These are phyloP conservation scores for Talaromyces wortmannii DNA, from an alignment of 495 filamentous ascomycete genomes.

Conservation along the genomic window DNA sequence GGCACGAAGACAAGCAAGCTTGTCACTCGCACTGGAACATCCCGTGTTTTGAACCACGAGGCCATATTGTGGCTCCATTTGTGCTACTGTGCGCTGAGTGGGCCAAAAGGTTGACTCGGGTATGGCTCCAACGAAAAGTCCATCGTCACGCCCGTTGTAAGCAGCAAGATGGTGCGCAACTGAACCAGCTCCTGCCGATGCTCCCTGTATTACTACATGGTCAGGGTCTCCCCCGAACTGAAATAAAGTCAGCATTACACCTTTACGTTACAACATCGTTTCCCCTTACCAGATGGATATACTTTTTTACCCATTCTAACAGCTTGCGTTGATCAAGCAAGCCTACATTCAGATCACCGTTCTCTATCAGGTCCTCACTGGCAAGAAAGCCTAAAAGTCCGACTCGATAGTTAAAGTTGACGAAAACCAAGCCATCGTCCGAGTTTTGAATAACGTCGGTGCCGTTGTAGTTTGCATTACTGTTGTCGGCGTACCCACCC, in stretches of 20 bases:
- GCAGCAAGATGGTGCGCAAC: slow-evolving; percentile 59
- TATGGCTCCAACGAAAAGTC: slow-evolving; percentile 52
- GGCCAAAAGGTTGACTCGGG: slow-evolving; percentile 59
- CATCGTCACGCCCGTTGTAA: slow-evolving; percentile 42
- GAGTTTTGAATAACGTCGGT: slow-evolving; percentile 48
- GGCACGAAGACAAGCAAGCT: slow-evolving; percentile 49
- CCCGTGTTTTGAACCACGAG: slow-evolving; percentile 32
- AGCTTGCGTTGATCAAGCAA: slow-evolving; percentile 59
- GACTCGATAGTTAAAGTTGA: slow-evolving; percentile 75
- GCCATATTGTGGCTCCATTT: slow-evolving; percentile 57
- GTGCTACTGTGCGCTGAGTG: slow-evolving; percentile 45
- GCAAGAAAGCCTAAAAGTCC: slow-evolving; percentile 56
- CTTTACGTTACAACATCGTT: neutral
- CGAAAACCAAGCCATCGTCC: slow-evolving; percentile 47
- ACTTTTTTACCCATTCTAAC: slow-evolving; percentile 55
- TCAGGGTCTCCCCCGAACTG: slow-evolving; percentile 64
- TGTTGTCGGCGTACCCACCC: slow-evolving; percentile 56
- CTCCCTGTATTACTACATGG: slow-evolving; percentile 63
- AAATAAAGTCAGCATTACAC: neutral
- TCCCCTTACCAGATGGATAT: slow-evolving; percentile 39
- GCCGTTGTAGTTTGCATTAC: slow-evolving; percentile 61
- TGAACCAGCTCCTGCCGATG: slow-evolving; percentile 59
- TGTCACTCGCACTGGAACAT: slow-evolving; percentile 31
- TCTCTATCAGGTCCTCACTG: slow-evolving; percentile 43
- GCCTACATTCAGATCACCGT: slow-evolving; percentile 51